Evolutionary conservation across 345 rosid species (phyloP).

Genomic region (Viola odorata): DNA sequence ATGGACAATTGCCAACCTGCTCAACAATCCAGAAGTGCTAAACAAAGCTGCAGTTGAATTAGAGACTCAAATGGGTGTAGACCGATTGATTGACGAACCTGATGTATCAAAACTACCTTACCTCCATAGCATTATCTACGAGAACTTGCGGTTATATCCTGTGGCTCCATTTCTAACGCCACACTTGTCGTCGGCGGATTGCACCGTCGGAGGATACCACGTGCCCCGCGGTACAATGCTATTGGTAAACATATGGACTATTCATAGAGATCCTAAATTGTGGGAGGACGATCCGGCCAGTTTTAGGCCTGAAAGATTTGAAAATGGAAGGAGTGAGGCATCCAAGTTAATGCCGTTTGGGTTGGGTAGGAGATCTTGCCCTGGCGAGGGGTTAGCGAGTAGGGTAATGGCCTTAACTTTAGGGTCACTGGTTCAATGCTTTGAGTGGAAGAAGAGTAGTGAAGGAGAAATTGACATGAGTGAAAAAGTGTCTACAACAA

Average conservation of each 20-base stretch:
- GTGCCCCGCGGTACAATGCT: conserved; percentile 39
- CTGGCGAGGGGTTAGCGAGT: conserved; percentile 10
- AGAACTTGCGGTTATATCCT: neutral
- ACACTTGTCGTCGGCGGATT: conserved; percentile 16
- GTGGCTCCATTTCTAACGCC: neutral
- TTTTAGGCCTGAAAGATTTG: conserved; percentile 50
- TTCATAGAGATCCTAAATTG: conserved; percentile 38
- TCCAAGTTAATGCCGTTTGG: conserved; percentile 13
- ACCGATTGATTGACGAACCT: conserved; percentile 31
- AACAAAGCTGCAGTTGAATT: conserved; percentile 31
- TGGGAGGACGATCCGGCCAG: conserved; percentile 40
- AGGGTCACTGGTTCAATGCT: conserved; percentile 15
- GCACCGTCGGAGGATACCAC: conserved; percentile 36
- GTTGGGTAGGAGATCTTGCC: conserved; percentile 13
- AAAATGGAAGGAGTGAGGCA: conserved; percentile 13
- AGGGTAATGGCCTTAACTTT: conserved; percentile 7
- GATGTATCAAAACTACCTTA: conserved; percentile 30
- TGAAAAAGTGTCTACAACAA: neutral
- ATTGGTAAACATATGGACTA: conserved; percentile 44
- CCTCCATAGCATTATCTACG: neutral
- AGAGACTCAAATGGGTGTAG: conserved; percentile 30
- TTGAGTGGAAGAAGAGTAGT: conserved; percentile 11
- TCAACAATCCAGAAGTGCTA: conserved; percentile 31
- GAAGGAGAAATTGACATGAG: conserved; percentile 4
- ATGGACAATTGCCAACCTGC: conserved; percentile 42